Conservation (phyloP, 176 grass and related monocot genomes). For the Musa beccarii region DNA sequence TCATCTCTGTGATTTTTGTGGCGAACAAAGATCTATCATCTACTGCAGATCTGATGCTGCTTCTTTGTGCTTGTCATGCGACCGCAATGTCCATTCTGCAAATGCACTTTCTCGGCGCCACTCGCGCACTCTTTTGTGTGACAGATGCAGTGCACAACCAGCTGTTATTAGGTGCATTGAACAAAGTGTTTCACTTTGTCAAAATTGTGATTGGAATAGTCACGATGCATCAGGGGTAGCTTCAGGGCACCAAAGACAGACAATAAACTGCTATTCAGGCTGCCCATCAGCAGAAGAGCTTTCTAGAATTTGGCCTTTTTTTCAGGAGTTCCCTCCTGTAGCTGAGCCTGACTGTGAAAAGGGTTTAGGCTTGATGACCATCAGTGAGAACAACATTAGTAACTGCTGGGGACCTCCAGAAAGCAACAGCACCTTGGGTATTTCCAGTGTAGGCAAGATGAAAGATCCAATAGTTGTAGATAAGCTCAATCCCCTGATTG, state of each 20-base stretch:
- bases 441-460: conserved; percentile 21
- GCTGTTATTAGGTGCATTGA: conserved; percentile 15
- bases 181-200: conserved; percentile 22
- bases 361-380: conserved; percentile 88
- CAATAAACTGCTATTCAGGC: conserved; percentile 15
- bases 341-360: conserved; percentile 54
- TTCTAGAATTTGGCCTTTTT: conserved; percentile 30
- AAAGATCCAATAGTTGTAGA: conserved; percentile 26
- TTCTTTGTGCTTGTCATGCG: conserved; percentile 38
- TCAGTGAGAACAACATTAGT: conserved; percentile 50
- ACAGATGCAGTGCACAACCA: conserved; percentile 23
- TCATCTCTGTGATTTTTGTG: conserved; percentile 19
- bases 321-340: conserved; percentile 50
- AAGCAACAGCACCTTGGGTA: conserved; percentile 9
- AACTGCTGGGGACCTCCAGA: conserved; percentile 30
- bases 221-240: background rate
- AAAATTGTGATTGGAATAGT: background rate
- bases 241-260: background rate
- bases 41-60: conserved; percentile 33
- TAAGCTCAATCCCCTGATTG: conserved; percentile 46
- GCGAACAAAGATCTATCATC: conserved; percentile 21
- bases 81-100: conserved; percentile 26
- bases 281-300: conserved; percentile 13
- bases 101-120: conserved; percentile 19
- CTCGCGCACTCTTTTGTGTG: conserved; percentile 25